A percentile compares a stretch with the other conserved stretches of the same genome.
Evolutionary conservation across 345 rosid genomes (phyloP).

Genomic region (Aquilaria malaccensis): DNA sequence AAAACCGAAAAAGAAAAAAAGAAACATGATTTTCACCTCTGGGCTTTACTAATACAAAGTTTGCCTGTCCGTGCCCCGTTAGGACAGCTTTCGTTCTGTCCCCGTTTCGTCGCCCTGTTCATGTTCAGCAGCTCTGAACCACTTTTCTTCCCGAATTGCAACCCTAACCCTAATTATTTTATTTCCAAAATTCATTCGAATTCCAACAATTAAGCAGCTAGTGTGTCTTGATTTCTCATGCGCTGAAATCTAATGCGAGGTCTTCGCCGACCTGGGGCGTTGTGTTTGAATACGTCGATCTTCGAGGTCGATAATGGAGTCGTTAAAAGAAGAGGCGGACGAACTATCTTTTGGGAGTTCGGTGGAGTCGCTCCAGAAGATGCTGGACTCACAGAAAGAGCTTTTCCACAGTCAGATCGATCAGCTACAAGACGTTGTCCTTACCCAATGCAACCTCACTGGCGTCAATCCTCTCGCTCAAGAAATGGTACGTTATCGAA

Average conservation of each 20-base stretch:
- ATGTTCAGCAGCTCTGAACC: neutral
- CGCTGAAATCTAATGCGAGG: constrained; percentile 19
- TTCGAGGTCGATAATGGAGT: constrained; percentile 36
- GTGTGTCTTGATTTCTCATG: neutral
- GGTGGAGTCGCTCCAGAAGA: constrained; percentile 50
- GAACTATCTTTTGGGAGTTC: constrained; percentile 60
- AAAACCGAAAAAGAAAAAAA: too few species aligned
- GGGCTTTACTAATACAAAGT: too few species aligned
- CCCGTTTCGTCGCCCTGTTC: neutral
- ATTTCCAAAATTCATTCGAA: neutral
- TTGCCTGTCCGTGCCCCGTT: neutral
- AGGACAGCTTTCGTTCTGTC: neutral
- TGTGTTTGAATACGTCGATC: constrained; percentile 22
- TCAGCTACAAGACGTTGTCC: constrained; percentile 67
- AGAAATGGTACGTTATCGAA: constrained; percentile 64
- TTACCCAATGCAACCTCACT: constrained; percentile 87
- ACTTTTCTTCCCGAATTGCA: constrained; percentile 1
- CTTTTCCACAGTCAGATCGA: constrained; percentile 84
- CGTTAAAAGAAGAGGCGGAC: constrained; percentile 31
- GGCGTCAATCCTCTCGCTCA: constrained; percentile 98
- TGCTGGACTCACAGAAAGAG: constrained; percentile 60
- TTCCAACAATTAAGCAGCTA: neutral
- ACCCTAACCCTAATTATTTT: constrained; percentile 36
- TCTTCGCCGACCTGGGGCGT: constrained; percentile 18
- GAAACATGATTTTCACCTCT: too few species aligned